Percentiles rank a stretch among this genome's conserved stretches.
These are phyloP conservation scores for Hypomontagnella monticulosa DNA, from an alignment of 495 filamentous ascomycete species.

Conservation along the genomic window DNA sequence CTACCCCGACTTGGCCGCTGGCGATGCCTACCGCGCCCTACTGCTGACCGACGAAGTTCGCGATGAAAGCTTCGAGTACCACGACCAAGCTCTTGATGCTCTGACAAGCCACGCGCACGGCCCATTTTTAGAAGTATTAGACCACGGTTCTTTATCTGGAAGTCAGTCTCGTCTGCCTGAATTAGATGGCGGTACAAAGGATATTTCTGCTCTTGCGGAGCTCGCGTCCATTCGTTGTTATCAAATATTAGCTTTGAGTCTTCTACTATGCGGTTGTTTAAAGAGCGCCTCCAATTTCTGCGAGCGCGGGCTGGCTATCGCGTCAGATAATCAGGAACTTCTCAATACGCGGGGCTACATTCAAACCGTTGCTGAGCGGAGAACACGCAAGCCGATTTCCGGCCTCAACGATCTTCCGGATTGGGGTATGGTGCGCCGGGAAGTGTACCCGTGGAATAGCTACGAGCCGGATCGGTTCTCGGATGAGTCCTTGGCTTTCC, in stretches of 20 bases:
- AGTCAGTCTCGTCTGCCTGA: constrained; percentile 50
- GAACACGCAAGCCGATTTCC: constrained; percentile 53
- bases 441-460: constrained; percentile 93
- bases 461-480: constrained; percentile 88
- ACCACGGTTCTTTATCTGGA: constrained; percentile 54
- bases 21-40: constrained; percentile 89
- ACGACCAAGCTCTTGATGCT: constrained; percentile 62
- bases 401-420: constrained; percentile 68
- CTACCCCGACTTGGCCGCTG: constrained; percentile 89
- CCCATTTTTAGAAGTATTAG: constrained; percentile 49
- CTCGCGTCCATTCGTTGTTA: constrained; percentile 62
- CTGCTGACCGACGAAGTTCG: constrained; percentile 82
- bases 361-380: constrained; percentile 55
- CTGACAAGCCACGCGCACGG: constrained; percentile 46
- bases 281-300: constrained; percentile 75
- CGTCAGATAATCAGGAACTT: constrained; percentile 58
- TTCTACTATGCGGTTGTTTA: constrained; percentile 74
- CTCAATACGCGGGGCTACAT: constrained; percentile 58
- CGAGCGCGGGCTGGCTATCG: constrained; percentile 57
- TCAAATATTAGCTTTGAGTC: constrained; percentile 65
- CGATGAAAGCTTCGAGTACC: constrained; percentile 74
- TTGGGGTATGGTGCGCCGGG: constrained; percentile 78
- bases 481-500: constrained; percentile 67
- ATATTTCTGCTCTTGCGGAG: constrained; percentile 48
- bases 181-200: constrained; percentile 37